Evolutionary conservation across 352 stramenopile species (phyloP).

Genomic region (Phytophthora pluvialis): DNA sequence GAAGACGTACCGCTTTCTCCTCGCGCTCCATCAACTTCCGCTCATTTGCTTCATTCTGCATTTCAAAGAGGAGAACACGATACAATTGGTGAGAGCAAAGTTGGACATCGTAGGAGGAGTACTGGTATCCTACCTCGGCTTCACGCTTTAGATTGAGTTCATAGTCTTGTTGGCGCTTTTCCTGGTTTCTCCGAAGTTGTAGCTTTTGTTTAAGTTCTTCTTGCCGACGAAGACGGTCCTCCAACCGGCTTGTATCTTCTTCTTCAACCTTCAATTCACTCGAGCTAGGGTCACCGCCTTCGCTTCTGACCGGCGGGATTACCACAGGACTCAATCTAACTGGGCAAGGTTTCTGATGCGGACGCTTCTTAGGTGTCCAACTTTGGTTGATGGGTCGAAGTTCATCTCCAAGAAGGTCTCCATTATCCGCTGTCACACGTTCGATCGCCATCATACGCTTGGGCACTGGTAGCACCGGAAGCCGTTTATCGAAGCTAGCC

Average conservation of each 20-base stretch:
- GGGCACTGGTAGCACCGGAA: constrained; percentile 46
- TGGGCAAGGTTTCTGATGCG: constrained; percentile 51
- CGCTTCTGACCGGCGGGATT: constrained; percentile 14
- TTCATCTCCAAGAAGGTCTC: constrained; percentile 17
- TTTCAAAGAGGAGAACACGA: not conserved
- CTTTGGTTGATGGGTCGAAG: constrained; percentile 22
- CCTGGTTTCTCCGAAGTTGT: constrained; percentile 36
- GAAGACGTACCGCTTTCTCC: constrained; percentile 63
- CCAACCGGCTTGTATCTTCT: constrained; percentile 1
- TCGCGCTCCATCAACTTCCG: constrained; percentile 75
- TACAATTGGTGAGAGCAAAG: constrained; percentile 9
- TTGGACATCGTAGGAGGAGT: not conserved
- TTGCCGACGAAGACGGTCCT: constrained; percentile 41
- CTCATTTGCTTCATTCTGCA: constrained; percentile 63
- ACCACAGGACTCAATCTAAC: constrained; percentile 47
- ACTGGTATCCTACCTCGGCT: constrained; percentile 34
- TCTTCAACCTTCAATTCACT: constrained; percentile 8
- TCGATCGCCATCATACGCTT: constrained; percentile 35
- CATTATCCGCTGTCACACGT: not conserved
- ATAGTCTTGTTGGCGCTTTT: constrained; percentile 45
- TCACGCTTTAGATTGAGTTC: constrained; percentile 46
- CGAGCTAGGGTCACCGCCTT: constrained; percentile 2
- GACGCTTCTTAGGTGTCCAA: constrained; percentile 51
- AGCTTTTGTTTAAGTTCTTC: constrained; percentile 63
- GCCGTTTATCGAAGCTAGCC: constrained; percentile 45